These are phyloP conservation scores for Yamadazyma paraphyllophila DNA, from an alignment of 805 yeast species.

Conservation along the genomic window DNA sequence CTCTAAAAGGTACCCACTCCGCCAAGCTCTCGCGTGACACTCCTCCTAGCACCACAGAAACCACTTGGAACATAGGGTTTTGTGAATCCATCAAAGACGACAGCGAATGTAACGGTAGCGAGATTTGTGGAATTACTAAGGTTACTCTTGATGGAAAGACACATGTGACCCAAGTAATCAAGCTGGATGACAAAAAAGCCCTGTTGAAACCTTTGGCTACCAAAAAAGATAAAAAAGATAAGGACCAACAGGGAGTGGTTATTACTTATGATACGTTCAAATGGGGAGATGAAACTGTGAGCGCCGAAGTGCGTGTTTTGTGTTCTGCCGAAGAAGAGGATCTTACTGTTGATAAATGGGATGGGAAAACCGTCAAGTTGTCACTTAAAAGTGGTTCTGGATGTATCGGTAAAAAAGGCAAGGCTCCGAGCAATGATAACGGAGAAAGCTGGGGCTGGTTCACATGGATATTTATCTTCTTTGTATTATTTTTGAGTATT, in stretches of 20 bases:
- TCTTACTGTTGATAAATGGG: slow-evolving; percentile 34
- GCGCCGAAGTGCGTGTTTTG: slow-evolving; percentile 45
- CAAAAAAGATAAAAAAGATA: slow-evolving; percentile 9
- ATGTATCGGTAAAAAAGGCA: slow-evolving; percentile 26
- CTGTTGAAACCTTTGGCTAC: not conserved
- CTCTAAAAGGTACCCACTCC: slow-evolving; percentile 49
- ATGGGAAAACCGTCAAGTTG: slow-evolving; percentile 28
- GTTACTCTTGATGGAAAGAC: slow-evolving; percentile 50
- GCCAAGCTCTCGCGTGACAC: slow-evolving; percentile 49
- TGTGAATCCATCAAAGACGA: slow-evolving; percentile 52
- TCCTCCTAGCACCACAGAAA: slow-evolving; percentile 72
- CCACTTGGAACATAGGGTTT: slow-evolving; percentile 69
- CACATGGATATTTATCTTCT: slow-evolving; percentile 74
- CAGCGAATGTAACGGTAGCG: slow-evolving; percentile 63
- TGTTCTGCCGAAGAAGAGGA: slow-evolving; percentile 36
- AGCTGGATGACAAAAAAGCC: slow-evolving; percentile 27
- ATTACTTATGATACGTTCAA: slow-evolving; percentile 49
- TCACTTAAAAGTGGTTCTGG: slow-evolving; percentile 37
- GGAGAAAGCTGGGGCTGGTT: slow-evolving; percentile 76
- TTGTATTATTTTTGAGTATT: slow-evolving; percentile 65
- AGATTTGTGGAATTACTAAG: slow-evolving; percentile 72
- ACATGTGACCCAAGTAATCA: slow-evolving; percentile 59
- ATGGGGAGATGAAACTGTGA: slow-evolving; percentile 67
- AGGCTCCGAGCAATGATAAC: slow-evolving; percentile 23
- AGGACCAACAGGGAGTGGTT: slow-evolving; percentile 34